Evolutionary conservation across 768 basidiomycete species (phyloP), one percentile per base, ranked within the genome.

Genomic region (Naematelia encephala): DNA sequence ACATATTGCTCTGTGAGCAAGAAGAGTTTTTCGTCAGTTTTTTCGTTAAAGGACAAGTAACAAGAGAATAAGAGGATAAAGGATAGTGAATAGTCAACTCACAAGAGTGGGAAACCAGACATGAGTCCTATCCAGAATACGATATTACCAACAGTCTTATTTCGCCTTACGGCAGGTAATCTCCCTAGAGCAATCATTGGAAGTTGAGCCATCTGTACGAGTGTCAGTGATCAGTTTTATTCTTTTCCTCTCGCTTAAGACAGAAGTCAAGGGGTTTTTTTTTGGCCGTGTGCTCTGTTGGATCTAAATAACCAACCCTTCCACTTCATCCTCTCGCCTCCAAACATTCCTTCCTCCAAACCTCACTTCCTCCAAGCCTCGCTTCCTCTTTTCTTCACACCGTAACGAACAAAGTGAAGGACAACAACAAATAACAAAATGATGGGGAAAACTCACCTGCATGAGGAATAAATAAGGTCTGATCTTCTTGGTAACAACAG

Each of bases 61-160:
- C 8, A 39, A 39, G 34, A 39, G 34, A 16, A 21, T 11, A 47
- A 5, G 21, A 47, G n/a, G n/a, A 21, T 19, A 19, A 47, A 21
- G 19, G 39, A 43, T 43, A 43, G 11, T 43, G 39, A 19, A 21
- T 19, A 47, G 22, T 28, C 13, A 26, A 69, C 75, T 75, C 51
- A 77, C 76, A 99, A 83, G 56, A 98, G 77, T 1, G 96, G 96
- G 82, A 98, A 91, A 13, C 94, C 94, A 4, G 86, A 66, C 70
- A 81, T 72, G 16, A 98, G 82, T 2, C 92, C 92, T 21, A 91
- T 64, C 96, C 96, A 99, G 76, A 99, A 98, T 28, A 94, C 84
- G 47, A 91, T 72, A 66, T 81, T 81, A 13, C 80, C 81, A 0
- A 94, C 75, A 3, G 88, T 82, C 68, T 85, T 88, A 79, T 93